These are phyloP conservation scores for Phytophthora litchii DNA, from an alignment of 352 stramenopile genomes.

Conservation along the genomic window DNA sequence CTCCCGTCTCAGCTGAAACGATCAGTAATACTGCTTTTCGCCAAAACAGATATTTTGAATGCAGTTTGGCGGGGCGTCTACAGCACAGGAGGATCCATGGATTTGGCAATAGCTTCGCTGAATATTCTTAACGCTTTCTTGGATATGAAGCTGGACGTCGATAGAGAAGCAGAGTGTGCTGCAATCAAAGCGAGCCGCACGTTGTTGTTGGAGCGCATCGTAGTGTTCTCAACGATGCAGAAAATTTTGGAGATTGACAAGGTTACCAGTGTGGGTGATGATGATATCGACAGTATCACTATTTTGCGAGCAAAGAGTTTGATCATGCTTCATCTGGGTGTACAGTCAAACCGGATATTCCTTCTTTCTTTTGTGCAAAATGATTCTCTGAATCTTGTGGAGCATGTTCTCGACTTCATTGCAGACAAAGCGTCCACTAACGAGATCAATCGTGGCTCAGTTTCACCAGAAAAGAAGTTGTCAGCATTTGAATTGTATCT, in stretches of 20 bases:
- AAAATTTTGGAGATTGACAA: constrained; percentile 31
- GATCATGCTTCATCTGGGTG: constrained; percentile 63
- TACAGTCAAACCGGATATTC: constrained; percentile 55
- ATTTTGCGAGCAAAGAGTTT: constrained; percentile 68
- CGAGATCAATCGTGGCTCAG: background rate
- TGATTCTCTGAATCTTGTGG: constrained; percentile 38
- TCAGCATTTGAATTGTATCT: constrained; percentile 53
- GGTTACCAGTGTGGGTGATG: background rate
- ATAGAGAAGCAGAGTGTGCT: constrained; percentile 30
- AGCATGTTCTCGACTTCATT: constrained; percentile 38
- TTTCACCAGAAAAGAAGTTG: constrained; percentile 19
- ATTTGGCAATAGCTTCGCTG: constrained; percentile 56
- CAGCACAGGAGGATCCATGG: constrained; percentile 13
- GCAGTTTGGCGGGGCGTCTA: constrained; percentile 50
- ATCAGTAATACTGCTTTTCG: constrained; percentile 43
- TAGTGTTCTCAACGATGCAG: constrained; percentile 36
- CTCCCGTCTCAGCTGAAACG: constrained; percentile 36
- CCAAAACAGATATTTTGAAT: constrained; percentile 43
- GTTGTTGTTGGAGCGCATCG: constrained; percentile 45
- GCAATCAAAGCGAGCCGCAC: constrained; percentile 39
- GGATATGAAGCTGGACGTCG: constrained; percentile 45
- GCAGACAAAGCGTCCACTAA: constrained; percentile 23
- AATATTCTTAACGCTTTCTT: constrained; percentile 74
- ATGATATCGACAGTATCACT: constrained; percentile 14
- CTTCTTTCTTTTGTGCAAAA: constrained; percentile 44